Evolutionary conservation across 2,329 filamentous ascomycete genomes (phyloP), one percentile per base, ranked within the genome.

Genomic region (Aspergillus felis): DNA sequence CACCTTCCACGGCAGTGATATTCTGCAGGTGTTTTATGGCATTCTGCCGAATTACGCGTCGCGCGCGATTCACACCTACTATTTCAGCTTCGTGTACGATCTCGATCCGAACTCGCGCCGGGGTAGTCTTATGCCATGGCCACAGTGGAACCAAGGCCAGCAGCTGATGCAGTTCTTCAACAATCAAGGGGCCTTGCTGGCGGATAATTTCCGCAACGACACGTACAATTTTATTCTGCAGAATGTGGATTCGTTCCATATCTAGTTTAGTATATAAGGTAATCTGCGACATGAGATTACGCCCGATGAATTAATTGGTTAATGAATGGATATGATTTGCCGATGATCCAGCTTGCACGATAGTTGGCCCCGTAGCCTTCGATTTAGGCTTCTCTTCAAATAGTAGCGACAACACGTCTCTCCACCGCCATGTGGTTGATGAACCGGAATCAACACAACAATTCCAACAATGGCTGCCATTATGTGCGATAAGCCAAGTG

Each of bases 1-100:
- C 20, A 92, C 89, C 0, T 89, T 91, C 74, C 91, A 94, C 70
- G 87, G 74, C 14, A 84, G 82, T 1, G 90, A 92, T 63, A 64
- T 92, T 1, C 63, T 90, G 3, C 84, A 89, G 68, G 82, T 89
- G 0, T 91, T 91, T 61, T 86, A 83, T 57, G 87, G 87, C 0
- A 71, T 88, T 12, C 67, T 82, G 51, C 81, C 84, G 12, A 85
- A 89, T 68, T 83, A 87, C 57, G 86, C 87, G 1, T 82, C 82
- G 28, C 71, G 67, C 4, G 80, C 83, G 9, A 85, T 86, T 48
- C 82, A 87, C 56, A 82, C 81, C 1, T 92, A 92, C 71, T 92
- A 91, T 67, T 79, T 87, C 65, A 86, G 84, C 52, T 93, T 93
- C 67, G 66, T 92, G 6, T 82, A 90, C 70, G 84, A 86, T 47